phyloP scores from a whole-genome alignment of 2,329 filamentous ascomycete species.

The Diplodia mutila region DNA sequence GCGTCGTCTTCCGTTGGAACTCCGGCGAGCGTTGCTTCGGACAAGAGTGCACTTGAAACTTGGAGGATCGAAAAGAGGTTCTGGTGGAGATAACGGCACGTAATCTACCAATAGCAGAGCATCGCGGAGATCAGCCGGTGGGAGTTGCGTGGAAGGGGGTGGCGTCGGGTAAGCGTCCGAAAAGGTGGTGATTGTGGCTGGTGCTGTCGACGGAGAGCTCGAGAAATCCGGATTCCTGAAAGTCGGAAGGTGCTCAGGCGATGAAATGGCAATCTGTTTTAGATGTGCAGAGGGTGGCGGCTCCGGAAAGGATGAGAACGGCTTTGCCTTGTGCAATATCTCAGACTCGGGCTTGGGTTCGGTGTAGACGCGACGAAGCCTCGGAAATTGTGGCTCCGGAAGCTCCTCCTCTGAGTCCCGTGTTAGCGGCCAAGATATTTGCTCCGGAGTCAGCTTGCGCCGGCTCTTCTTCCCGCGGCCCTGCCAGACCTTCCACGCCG shows the following conservation, averaged over 20 bases:
- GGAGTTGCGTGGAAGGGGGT: slow-evolving; percentile 12
- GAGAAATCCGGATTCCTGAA: neutral
- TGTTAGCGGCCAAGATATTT: slow-evolving; percentile 23
- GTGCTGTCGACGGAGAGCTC: neutral
- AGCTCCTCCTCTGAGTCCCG: neutral
- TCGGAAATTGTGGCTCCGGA: neutral
- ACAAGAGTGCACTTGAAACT: slow-evolving; percentile 8
- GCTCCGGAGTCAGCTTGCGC: slow-evolving; percentile 8
- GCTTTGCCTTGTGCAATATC: neutral
- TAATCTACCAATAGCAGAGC: neutral
- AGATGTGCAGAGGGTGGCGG: slow-evolving; percentile 2
- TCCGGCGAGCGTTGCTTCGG: slow-evolving; percentile 19
- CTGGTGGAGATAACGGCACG: neutral
- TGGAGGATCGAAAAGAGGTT: neutral
- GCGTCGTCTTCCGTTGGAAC: slow-evolving; percentile 5
- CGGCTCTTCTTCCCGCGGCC: slow-evolving; percentile 1
- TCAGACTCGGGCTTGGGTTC: neutral
- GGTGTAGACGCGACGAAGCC: slow-evolving; percentile 2
- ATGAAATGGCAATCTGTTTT: neutral
- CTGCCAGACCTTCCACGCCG: slow-evolving; percentile 12
- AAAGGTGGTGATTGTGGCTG: neutral
- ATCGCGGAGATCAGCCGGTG: slow-evolving; percentile 9
- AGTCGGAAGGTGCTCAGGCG: neutral
- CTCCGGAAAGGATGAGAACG: neutral
- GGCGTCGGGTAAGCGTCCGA: neutral